A percentile compares a stretch with the other conserved stretches of the same genome.
Evolutionary conservation across 495 filamentous ascomycete genomes (phyloP).

Genomic region (Parmelia sp.): DNA sequence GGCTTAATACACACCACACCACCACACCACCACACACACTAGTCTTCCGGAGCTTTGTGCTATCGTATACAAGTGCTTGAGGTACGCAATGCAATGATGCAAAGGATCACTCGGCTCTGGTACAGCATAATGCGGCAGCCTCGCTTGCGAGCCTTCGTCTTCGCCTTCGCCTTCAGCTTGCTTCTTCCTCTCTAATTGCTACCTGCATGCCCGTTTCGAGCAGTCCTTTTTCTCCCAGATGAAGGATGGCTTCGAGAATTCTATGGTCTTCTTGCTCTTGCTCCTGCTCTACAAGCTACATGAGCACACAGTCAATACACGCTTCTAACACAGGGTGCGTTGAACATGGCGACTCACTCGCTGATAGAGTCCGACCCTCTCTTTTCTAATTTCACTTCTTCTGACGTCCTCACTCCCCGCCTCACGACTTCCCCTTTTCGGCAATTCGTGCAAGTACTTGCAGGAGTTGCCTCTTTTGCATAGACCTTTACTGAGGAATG

Average conservation of each 20-base stretch:
- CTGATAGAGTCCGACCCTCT: slow-evolving; percentile 20
- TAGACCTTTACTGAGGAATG: slow-evolving; percentile 11
- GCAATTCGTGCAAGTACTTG: slow-evolving; percentile 9
- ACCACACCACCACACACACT: neutral
- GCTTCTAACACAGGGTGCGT: neutral
- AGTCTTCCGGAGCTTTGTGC: neutral
- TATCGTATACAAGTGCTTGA: neutral
- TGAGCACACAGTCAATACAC: slow-evolving; percentile 20
- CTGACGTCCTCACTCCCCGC: neutral
- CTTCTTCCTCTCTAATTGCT: neutral
- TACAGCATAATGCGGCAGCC: neutral
- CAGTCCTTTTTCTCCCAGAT: slow-evolving; percentile 40
- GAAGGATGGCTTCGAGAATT: slow-evolving; percentile 41
- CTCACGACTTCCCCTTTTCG: slow-evolving; percentile 7
- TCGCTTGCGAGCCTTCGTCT: neutral
- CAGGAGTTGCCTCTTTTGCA: slow-evolving; percentile 15
- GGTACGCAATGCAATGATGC: neutral
- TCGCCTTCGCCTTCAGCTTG: neutral
- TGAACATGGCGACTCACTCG: slow-evolving; percentile 8
- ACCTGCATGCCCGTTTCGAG: slow-evolving; percentile 18
- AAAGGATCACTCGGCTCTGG: neutral
- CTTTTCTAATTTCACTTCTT: slow-evolving; percentile 1
- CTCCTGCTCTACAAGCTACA: slow-evolving; percentile 43
- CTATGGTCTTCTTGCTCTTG: slow-evolving; percentile 40
- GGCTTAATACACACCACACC: too few relatives aligned